Evolutionary conservation across 768 basidiomycete species (phyloP).

Genomic region (Pleurotus tuoliensis): DNA sequence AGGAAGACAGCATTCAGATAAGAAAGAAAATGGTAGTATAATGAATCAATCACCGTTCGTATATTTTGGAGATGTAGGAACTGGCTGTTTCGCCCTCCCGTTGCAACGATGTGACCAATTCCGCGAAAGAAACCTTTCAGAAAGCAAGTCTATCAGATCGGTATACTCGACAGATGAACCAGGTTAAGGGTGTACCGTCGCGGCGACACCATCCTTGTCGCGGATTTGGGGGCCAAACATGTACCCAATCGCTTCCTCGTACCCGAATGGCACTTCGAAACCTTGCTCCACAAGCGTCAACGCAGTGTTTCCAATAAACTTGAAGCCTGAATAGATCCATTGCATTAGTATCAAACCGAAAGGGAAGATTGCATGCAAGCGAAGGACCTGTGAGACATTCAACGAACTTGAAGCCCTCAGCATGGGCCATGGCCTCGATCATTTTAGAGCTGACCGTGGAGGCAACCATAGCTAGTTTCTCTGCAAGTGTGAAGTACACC

Average conservation of each 20-base stretch:
- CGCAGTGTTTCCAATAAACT: slow-evolving; percentile 85
- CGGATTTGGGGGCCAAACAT: slow-evolving; percentile 79
- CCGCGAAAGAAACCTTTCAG: slow-evolving; percentile 60
- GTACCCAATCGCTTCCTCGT: slow-evolving; percentile 91
- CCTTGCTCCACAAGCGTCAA: slow-evolving; percentile 60
- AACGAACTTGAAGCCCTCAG: slow-evolving; percentile 78
- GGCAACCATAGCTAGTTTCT: slow-evolving; percentile 78
- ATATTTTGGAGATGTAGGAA: slow-evolving; percentile 58
- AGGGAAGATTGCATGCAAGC: slow-evolving; percentile 9
- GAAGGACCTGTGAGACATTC: slow-evolving; percentile 78
- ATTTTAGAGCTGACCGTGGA: slow-evolving; percentile 92
- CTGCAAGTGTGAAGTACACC: slow-evolving; percentile 17
- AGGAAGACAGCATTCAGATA: neutral
- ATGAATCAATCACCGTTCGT: slow-evolving; percentile 41
- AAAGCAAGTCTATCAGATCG: neutral
- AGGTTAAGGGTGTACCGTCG: slow-evolving; percentile 46
- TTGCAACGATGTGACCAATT: slow-evolving; percentile 54
- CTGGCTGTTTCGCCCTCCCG: slow-evolving; percentile 49
- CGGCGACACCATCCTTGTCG: slow-evolving; percentile 87
- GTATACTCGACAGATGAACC: neutral
- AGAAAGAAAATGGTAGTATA: neutral
- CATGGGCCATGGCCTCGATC: slow-evolving; percentile 70
- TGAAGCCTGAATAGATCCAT: slow-evolving; percentile 57
- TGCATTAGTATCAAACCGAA: slow-evolving; percentile 1
- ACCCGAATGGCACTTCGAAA: slow-evolving; percentile 75